Evolutionary conservation across 371 early-diverging fungal genomes (phyloP), one percentile per base, ranked within the genome.

Genomic region (Actinomortierella wolfii): DNA sequence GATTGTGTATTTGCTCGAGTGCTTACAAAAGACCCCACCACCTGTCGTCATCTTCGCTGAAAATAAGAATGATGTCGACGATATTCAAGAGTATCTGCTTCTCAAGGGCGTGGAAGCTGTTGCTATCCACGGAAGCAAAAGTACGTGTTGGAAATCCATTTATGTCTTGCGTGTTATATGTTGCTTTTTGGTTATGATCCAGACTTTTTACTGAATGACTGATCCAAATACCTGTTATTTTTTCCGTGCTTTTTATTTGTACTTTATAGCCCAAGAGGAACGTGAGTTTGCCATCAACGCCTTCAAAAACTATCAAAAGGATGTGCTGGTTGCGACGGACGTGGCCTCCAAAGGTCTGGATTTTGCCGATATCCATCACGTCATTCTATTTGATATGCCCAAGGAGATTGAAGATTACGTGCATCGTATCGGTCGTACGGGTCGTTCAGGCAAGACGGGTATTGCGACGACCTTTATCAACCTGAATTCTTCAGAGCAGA

Each of bases 21-120:
- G 93, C 68, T 75, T 97, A 66, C 95, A 94, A 79, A 97, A 92
- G 83, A 96, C 97, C 4, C 89, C 96, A 41, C 97, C 97, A 15
- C 97, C 97, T 7, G 97, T 97, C 0, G 82, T 99, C 51, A 89
- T 99, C 21, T 99, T 99, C 83, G 96, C 98, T 26, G 99, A 99
- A 75, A 99, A 95, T 80, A 99, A 99, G 73, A 92, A 94, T 76
- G 98, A 97, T 68, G 99, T 99, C n/a, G 99, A 99, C 67, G 97
- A 97, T 71, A 94, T 99, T 26, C 95, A 96, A 59, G 95, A 98
- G 74, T 94, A 94, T 65, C 78, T 99, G 45, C 79, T 95, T 41
- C 75, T 94, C 34, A 96, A 97, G 70, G 96, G 98, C 25, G 95
- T 97, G 0, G 94, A 96, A 64, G 90, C 92, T 0, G 95, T 92